Conservation (phyloP, 257 asterid species). For the Craterostigma plantagineum region DNA sequence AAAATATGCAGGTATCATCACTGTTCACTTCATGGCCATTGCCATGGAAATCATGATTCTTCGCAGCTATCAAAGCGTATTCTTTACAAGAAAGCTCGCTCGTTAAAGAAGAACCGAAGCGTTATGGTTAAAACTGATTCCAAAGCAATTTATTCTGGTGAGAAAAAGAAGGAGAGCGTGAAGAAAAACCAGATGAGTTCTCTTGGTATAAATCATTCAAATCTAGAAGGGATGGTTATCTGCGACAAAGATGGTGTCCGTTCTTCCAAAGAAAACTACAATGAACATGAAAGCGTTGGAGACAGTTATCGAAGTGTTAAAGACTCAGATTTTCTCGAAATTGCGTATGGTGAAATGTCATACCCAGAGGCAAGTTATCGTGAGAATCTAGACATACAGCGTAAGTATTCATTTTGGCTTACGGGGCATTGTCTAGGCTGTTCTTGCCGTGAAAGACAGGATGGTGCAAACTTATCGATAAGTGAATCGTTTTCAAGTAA, state of each 20-base stretch:
- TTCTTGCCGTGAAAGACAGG: too few relatives aligned
- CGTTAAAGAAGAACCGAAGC: conserved; percentile 25
- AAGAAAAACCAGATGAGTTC: neutral
- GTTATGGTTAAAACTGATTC: conserved; percentile 12
- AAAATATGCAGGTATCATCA: conserved; percentile 74
- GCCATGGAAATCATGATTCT: conserved; percentile 21
- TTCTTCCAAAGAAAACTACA: neutral
- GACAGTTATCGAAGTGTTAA: neutral
- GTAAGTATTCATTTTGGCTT: too few relatives aligned
- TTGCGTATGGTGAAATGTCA: neutral
- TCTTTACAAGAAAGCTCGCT: conserved; percentile 19
- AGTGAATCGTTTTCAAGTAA: too few relatives aligned
- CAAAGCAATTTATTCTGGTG: neutral
- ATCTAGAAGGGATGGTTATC: neutral
- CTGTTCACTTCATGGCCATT: conserved; percentile 67
- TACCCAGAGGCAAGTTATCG: neutral
- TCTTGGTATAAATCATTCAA: neutral
- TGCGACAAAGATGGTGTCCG: neutral
- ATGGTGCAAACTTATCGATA: too few relatives aligned
- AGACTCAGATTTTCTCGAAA: neutral
- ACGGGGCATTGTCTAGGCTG: too few relatives aligned
- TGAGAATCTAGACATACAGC: too few relatives aligned
- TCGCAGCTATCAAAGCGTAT: conserved; percentile 24
- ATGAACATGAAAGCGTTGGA: neutral
- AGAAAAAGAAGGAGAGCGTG: neutral